phyloP scores from a whole-genome alignment of 441 rosid genomes.

The Breynia disticha region DNA sequence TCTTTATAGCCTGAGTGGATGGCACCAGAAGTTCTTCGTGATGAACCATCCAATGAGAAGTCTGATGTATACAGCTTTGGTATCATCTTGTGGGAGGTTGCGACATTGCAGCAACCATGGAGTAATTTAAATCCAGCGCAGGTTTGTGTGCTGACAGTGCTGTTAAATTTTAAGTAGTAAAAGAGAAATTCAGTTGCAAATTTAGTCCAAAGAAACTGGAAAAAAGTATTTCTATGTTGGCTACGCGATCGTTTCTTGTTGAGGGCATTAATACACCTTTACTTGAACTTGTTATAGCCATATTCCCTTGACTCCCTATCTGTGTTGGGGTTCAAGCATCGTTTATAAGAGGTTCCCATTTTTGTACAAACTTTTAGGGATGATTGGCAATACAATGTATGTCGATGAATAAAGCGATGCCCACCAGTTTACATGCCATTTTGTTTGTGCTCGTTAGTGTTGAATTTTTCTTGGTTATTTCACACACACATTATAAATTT shows the following conservation, averaged over 20 bases:
- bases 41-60: conserved; percentile 94
- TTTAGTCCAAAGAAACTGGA: not conserved
- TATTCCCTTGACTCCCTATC: too few species aligned
- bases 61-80: conserved; percentile 98
- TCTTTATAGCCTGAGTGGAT: conserved; percentile 93
- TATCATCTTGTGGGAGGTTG: conserved; percentile 94
- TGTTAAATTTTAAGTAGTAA: not conserved
- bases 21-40: conserved; percentile 99
- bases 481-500: not conserved
- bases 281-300: too few species aligned
- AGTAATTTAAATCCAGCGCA: conserved; percentile 87
- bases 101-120: conserved; percentile 96
- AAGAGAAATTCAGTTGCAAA: not conserved
- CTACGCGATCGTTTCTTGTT: too few species aligned
- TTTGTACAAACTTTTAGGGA: too few species aligned
- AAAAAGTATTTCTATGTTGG: not conserved
- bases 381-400: too few species aligned
- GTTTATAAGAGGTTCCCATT: too few species aligned
- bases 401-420: too few species aligned
- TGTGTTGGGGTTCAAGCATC: too few species aligned
- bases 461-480: not conserved
- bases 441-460: too few species aligned
- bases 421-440: too few species aligned
- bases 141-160: conserved; percentile 38
- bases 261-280: too few species aligned